Evolutionary conservation across 805 yeast genomes (phyloP).

Genomic region (Lachancea sp.): DNA sequence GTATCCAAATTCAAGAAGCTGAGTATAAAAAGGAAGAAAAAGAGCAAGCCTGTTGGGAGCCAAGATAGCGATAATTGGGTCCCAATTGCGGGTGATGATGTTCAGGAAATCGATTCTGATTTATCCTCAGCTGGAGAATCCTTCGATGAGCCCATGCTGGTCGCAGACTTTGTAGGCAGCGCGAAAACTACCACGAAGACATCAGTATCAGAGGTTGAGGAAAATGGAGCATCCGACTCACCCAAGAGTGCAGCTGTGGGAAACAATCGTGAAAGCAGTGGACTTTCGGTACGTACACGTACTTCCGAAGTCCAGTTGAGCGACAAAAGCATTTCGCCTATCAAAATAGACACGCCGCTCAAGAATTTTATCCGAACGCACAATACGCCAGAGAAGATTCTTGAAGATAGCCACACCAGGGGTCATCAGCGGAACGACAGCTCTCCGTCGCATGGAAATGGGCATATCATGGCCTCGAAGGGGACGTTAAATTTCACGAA

Average conservation of each 20-base stretch:
- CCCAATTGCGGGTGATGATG: background rate
- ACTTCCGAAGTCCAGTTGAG: conserved; percentile 1
- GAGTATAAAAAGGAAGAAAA: conserved; percentile 1
- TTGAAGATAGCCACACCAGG: background rate
- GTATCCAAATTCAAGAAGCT: conserved; percentile 5
- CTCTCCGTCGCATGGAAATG: background rate
- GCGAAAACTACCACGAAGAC: background rate
- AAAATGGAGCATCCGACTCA: background rate
- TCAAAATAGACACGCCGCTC: conserved; percentile 23
- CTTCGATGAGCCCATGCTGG: conserved; percentile 23
- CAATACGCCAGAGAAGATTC: conserved; percentile 14
- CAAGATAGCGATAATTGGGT: background rate
- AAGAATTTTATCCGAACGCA: conserved; percentile 20
- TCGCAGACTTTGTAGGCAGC: conserved; percentile 10
- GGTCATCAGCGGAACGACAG: background rate
- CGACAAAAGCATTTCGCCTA: conserved; percentile 12
- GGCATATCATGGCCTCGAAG: conserved; percentile 9
- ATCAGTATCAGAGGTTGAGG: background rate
- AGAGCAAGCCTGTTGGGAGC: background rate
- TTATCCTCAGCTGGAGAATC: conserved; percentile 8
- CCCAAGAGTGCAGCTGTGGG: background rate
- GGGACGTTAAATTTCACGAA: conserved; percentile 16
- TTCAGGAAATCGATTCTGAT: conserved; percentile 1
- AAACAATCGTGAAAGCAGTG: background rate
- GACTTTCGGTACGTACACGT: background rate